Evolutionary conservation across 2,329 filamentous ascomycete species (phyloP), one percentile per base, ranked within the genome.

Genomic region (Pestalotiopsis sp.): DNA sequence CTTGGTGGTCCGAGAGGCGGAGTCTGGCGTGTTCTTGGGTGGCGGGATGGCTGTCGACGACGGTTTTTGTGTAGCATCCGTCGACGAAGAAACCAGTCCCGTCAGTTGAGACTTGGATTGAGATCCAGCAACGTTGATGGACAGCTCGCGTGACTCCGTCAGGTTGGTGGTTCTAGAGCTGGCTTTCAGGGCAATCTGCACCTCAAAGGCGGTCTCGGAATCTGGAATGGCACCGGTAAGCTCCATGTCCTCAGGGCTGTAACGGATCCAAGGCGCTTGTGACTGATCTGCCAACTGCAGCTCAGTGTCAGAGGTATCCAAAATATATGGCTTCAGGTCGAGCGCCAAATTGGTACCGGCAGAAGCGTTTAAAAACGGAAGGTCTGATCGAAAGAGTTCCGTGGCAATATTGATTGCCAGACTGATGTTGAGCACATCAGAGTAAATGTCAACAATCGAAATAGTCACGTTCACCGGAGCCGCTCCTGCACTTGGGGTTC

Each of bases 401-500:
- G 57, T 38, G 11, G 71, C 66, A 17, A 79, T 73, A 2, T 71
- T 66, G 31, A 79, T 72, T 14, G 64, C 70, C 7, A 93, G 76
- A 0, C 87, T 87, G 14, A 89, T 82, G 63, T 86, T 88, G 6
- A 92, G 85, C 4, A 79, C 80, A 75, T 93, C 87, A 5, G 84
- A 85, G 70, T 85, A 89, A n/a, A 80, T 81, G 74, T 93, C 91
- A 6, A 80, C 82, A 2, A 90, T 87, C 4, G 82, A 82, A 57
- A 94, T 81, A 0, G 84, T 88, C 52, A 95, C 85, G 72, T 91
- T 91, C 36, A 86, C 83, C 4, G 90, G 87, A 63, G 83, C 82
- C 3, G 89, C 86, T 65, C 83, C 81, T n/a, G 83, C 75, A 0
- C 90, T 89, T 2, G 92, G 89, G 1, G 81, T 91, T 2, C 94